Evolutionary conservation across 768 basidiomycete species (phyloP), one percentile per base, ranked within the genome.

Genomic region (Pluteus cervinus): DNA sequence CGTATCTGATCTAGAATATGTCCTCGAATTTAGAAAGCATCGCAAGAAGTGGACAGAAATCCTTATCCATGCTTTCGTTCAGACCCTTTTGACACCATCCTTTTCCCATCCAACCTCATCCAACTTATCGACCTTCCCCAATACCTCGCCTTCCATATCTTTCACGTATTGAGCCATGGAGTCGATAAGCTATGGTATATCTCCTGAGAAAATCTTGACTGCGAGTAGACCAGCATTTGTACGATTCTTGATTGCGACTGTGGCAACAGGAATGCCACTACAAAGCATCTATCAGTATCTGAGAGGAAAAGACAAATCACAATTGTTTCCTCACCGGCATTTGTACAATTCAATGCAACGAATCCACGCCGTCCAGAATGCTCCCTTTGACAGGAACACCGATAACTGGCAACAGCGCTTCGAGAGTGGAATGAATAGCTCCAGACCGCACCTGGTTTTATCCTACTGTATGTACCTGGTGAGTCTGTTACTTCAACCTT

Each of bases 321-420:
- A n/a, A n/a, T n/a, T n/a, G n/a, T n/a, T n/a, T n/a, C n/a, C n/a
- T n/a, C n/a, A n/a, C n/a, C 14, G 96, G 96, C 96, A 99, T 99
- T 63, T 98, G 96, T 7, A 99, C 92, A 47, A 99, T 98, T 55
- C 87, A 91, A 53, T 96, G 80, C 50, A 99, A 60, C n/a, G 90
- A 91, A 61, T 98, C 96, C 1, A 99, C 90, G 0, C 96, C 96
- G 55, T 96, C 93, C 9, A 98, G 69, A 0, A 81, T 73, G 56
- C 89, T 91, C 8, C 89, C 93, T 56, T 92, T 96, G 39, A 99
- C 96, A 2, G 96, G 96, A 0, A 99, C 96, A 9, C 96, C 94
- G 22, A 99, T 77, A 0, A 99, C 90, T 0, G 96, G 94, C 36
- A 98, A 57, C 2, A 80, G 69, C 0, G 92, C n/a, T n/a, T n/a